Evolutionary conservation across 1,284 basidiomycete genomes (phyloP).

Genomic region (Tetrapyrgos nigripes): DNA sequence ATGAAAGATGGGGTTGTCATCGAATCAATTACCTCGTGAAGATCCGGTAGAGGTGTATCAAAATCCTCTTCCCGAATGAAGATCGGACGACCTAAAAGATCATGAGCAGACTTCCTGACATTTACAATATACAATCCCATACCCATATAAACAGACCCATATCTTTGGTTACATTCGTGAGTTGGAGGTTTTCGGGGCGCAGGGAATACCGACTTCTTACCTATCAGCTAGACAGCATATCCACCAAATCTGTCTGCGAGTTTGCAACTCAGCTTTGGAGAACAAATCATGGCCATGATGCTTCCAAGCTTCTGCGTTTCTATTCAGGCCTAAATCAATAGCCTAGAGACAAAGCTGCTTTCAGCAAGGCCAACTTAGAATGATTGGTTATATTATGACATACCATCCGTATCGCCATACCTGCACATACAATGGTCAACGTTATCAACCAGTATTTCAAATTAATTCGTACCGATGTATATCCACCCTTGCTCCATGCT

Average conservation of each 20-base stretch:
- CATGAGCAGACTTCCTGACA: slow-evolving; percentile 10
- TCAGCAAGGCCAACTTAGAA: slow-evolving; percentile 7
- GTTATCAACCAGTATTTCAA: slow-evolving; percentile 10
- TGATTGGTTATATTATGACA: slow-evolving; percentile 8
- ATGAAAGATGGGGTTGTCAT: slow-evolving; percentile 3
- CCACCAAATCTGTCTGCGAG: slow-evolving; percentile 86
- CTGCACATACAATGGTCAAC: slow-evolving; percentile 38
- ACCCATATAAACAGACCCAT: slow-evolving; percentile 77
- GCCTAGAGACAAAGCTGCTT: no score
- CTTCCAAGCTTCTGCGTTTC: slow-evolving; percentile 80
- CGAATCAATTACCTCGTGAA: slow-evolving; percentile 50
- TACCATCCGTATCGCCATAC: slow-evolving; percentile 82
- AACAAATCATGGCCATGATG: slow-evolving; percentile 71
- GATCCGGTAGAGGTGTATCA: slow-evolving; percentile 71
- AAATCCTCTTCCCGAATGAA: slow-evolving; percentile 78
- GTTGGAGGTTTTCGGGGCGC: slow-evolving; percentile 4
- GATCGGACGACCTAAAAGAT: slow-evolving; percentile 62
- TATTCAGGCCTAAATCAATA: slow-evolving; percentile 83
- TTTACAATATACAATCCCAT: slow-evolving; percentile 17
- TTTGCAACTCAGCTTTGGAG: slow-evolving; percentile 75
- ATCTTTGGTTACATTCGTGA: slow-evolving; percentile 45
- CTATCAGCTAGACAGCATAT: slow-evolving; percentile 77
- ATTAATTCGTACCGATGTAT: slow-evolving; percentile 64
- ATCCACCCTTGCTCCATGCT: slow-evolving; percentile 84
- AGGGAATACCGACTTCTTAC: slow-evolving; percentile 43